Evolutionary conservation across 768 basidiomycete genomes (phyloP), one percentile per base, ranked within the genome.

Genomic region (Cystobasidium tubakii): DNA sequence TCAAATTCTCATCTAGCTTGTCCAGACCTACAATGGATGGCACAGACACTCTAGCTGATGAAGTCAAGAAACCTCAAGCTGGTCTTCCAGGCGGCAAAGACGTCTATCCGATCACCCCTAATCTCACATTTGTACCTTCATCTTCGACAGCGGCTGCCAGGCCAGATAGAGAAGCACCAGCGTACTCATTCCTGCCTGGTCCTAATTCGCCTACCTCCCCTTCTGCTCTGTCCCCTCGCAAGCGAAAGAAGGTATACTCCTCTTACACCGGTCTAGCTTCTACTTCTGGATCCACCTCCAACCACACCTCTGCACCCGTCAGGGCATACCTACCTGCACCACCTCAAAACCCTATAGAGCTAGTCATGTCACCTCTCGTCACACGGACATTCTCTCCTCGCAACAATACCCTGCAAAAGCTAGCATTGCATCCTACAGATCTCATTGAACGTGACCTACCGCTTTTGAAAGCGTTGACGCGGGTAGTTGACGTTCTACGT

Each of bases 391-490:
- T 79, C 54, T 73, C 74, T 0, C 31, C 67, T 19, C 73, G 74
- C 69, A 77, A 79, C 73, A 3, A 19, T 29, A 65, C 43, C 21
- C 75, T 79, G 27, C 42, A 70, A 64, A 64, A 69, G 15, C 73
- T 79, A 29, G 39, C 44, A 23, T 46, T 76, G 62, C 66, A 66
- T 39, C 75, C 77, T 60, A 78, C 75, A 9, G 69, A 60, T 12
- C 54, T 79, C 36, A 79, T 79, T 53, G 79, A 79, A 73, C 75
- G 76, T 31, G 79, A 79, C 53, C 66, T 67, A 23, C 64, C 73
- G 29, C 73, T 78, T 33, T 42, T 78, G 15, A 53, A 57, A 13
- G 64, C 66, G 19, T 69, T 79, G 1, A 67, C 50, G 15, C 36
- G 66, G 10, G 75, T 78, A 7, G 76, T 76, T 27, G 54, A 70